These are phyloP conservation scores for Flaveria sonorensis DNA, from an alignment of 129 eudicot genomes.

Conservation along the genomic window DNA sequence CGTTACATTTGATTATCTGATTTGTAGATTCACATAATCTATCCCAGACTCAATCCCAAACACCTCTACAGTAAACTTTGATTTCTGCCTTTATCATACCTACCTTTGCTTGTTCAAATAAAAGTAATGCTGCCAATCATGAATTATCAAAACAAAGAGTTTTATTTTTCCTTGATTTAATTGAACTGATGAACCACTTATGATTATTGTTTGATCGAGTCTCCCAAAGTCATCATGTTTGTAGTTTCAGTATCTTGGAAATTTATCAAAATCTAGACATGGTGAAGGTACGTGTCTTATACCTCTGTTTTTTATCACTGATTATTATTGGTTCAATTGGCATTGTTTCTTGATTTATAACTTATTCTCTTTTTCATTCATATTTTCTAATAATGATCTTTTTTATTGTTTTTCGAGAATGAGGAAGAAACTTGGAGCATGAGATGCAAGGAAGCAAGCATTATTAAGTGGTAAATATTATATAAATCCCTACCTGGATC, in stretches of 20 bases:
- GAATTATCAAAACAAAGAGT: not conserved
- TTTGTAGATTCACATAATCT: no score
- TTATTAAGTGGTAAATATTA: not conserved
- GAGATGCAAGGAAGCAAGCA: not conserved
- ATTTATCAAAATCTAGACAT: not conserved
- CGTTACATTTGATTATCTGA: no score
- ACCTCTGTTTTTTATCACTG: not conserved
- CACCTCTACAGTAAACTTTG: no score
- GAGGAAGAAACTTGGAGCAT: not conserved
- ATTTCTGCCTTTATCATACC: no score
- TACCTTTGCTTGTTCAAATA: no score
- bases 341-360: not conserved
- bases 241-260: not conserved
- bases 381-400: not conserved
- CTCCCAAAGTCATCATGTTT: not conserved
- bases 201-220: not conserved
- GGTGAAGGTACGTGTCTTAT: not conserved
- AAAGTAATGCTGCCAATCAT: not conserved
- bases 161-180: not conserved
- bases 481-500: no score
- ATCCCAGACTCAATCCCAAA: no score
- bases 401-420: not conserved
- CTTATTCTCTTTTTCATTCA: not conserved
- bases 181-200: not conserved
- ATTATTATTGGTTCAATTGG: not conserved